Conservation (phyloP, 805 yeast genomes). For the Sugiyamaella mastotermitis region DNA sequence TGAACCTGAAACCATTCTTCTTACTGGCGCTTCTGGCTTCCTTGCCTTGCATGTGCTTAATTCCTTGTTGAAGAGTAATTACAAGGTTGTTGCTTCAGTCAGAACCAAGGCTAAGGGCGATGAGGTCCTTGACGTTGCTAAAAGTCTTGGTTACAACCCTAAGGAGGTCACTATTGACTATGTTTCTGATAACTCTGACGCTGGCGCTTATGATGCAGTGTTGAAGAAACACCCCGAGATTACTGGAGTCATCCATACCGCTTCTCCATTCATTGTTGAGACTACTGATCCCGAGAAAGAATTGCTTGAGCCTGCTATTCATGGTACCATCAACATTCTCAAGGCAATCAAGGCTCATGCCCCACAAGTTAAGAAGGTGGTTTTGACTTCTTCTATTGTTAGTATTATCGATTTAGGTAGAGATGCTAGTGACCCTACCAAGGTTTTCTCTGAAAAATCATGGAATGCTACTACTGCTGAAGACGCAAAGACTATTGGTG, state of each 20-base stretch:
- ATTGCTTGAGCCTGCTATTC: constrained; percentile 39
- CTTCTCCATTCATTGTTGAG: constrained; percentile 31
- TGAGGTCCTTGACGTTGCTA: too few species aligned
- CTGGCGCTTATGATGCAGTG: constrained; percentile 43
- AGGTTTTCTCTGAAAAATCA: constrained; percentile 22
- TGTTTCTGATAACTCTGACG: constrained; percentile 26
- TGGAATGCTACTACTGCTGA: constrained; percentile 35
- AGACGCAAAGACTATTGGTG: constrained; percentile 11
- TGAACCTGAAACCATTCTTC: constrained; percentile 18
- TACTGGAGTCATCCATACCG: constrained; percentile 34
- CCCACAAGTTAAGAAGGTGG: constrained; percentile 37
- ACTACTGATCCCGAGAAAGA: constrained; percentile 34
- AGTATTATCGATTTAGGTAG: constrained; percentile 29
- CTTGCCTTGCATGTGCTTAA: constrained; percentile 19
- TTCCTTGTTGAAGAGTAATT: constrained; percentile 34
- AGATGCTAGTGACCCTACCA: constrained; percentile 41
- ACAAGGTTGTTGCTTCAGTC: constrained; percentile 44
- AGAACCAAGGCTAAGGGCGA: constrained; percentile 34
- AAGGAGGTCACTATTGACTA: too few species aligned
- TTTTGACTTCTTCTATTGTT: constrained; percentile 40
- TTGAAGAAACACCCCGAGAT: constrained; percentile 35
- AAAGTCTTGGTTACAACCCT: too few species aligned
- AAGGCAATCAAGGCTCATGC: constrained; percentile 34
- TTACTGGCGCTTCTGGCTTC: constrained; percentile 25
- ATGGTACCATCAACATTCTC: constrained; percentile 40